phyloP scores from a whole-genome alignment of 345 rosid genomes.

The Lagerstroemia speciosa region DNA sequence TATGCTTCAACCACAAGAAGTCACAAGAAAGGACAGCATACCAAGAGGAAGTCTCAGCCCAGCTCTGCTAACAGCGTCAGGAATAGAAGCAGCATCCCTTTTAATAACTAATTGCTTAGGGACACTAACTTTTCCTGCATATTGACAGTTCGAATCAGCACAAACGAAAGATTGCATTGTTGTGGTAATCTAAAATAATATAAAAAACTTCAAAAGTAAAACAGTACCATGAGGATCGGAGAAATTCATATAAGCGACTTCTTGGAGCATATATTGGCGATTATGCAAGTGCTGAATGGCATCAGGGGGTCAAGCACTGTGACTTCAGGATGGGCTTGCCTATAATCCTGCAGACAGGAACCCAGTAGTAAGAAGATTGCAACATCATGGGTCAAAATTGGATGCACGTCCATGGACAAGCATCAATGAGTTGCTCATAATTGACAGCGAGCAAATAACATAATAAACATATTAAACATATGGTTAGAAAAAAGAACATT shows the following conservation, averaged over 20 bases:
- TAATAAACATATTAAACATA: background rate
- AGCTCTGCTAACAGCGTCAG: conserved; percentile 49
- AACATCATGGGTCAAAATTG: background rate
- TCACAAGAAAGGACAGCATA: conserved; percentile 14
- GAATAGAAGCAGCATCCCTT: conserved; percentile 55
- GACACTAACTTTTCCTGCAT: conserved; percentile 56
- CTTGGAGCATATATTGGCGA: conserved; percentile 77
- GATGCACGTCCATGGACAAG: background rate
- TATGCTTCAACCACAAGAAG: background rate
- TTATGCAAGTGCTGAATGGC: conserved; percentile 64
- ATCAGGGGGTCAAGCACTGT: conserved; percentile 85
- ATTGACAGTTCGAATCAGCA: background rate
- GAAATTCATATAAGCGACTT: conserved; percentile 73
- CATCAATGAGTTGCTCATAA: background rate
- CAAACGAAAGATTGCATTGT: background rate
- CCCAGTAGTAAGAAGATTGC: background rate
- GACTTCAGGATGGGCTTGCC: conserved; percentile 64
- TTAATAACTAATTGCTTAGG: conserved; percentile 57
- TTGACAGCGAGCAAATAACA: background rate
- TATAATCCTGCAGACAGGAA: conserved; percentile 41
- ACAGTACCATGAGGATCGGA: conserved; percentile 36
- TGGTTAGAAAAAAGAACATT: background rate
- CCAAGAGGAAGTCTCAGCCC: conserved; percentile 60
- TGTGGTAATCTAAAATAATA: background rate
- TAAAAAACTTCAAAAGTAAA: background rate